Conservation (phyloP, 2,329 filamentous ascomycete genomes). For the Stylonectria norvegica region DNA sequence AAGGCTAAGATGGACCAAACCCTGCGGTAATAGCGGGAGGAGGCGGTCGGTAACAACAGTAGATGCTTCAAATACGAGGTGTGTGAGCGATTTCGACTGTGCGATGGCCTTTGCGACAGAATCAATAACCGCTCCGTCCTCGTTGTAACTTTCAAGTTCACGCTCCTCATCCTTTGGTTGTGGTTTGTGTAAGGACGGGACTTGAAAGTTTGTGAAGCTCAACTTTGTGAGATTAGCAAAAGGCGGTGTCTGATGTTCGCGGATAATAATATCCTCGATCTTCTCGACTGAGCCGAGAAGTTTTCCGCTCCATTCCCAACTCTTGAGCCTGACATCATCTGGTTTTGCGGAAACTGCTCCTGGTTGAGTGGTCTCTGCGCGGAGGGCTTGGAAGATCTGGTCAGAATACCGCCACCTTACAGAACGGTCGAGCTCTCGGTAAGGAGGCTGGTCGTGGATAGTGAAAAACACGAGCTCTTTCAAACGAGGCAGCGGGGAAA, state of each 20-base stretch:
- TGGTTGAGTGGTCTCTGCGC: too few relatives aligned
- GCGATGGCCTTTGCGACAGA: conserved; percentile 33
- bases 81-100: conserved; percentile 58
- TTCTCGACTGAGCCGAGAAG: conserved; percentile 44
- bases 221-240: conserved; percentile 57
- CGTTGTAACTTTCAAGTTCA: conserved; percentile 32
- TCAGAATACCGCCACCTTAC: conserved; percentile 68
- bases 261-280: conserved; percentile 44
- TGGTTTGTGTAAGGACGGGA: conserved; percentile 44
- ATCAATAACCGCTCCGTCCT: conserved; percentile 42
- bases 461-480: conserved; percentile 70
- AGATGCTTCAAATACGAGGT: conserved; percentile 72
- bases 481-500: conserved; percentile 64
- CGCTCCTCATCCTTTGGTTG: conserved; percentile 33
- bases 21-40: conserved; percentile 64
- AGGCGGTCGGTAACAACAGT: conserved; percentile 66
- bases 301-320: conserved; percentile 61
- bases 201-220: conserved; percentile 62
- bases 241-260: conserved; percentile 51
- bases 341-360: conserved; percentile 39
- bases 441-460: conserved; percentile 64
- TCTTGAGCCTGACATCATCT: conserved; percentile 39
- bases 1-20: conserved; percentile 65
- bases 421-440: conserved; percentile 52
- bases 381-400: conserved; percentile 64